Evolutionary conservation across 1,284 basidiomycete species (phyloP), one percentile per base, ranked within the genome.

Genomic region (Heterobasidion irregulare): DNA sequence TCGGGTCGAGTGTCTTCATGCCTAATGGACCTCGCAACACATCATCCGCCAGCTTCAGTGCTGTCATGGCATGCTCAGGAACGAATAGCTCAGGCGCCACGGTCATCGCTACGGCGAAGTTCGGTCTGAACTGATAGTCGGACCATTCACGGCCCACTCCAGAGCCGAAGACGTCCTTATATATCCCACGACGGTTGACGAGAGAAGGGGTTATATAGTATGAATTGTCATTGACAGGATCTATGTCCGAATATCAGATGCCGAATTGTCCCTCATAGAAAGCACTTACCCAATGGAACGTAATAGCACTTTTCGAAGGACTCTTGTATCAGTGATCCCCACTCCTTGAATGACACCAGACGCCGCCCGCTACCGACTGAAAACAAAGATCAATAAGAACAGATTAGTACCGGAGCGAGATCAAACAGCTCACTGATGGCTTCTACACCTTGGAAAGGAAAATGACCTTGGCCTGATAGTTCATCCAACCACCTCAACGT

Each of bases 141-240:
- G 92, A 92, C 89, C 94, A 98, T 70, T 94, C 92, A 55, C 92
- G 82, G 12, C 86, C 89, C 53, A 76, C 66, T 1, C 92, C 92
- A 15, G 94, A 94, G 41, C 94, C 93, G 63, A 89, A 92, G 6
- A 98, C 94, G 65, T 99, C 96, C 76, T 99, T 99, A 80, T 99
- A 99, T 68, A 98, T 96, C 5, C 96, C 96, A 50, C 96, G 81
- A 26, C 93, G 88, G 69, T 94, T 92, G 61, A 98, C 78, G 36
- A 98, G 72, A 34, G 67, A 75, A 1, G 89, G 62, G 65, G 93
- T 78, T 59, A 98, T 69, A 55, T 78, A 77, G 72, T 93, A 94
- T 43, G 83, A 73, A 8, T 65, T 60, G 66, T 99, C 95, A 26
- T 92, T 81, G 9, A 74, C 66, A 0, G 87, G 76, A 66, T 95